phyloP scores from a whole-genome alignment of 2,329 filamentous ascomycete genomes.

The Septoria petroselini region DNA sequence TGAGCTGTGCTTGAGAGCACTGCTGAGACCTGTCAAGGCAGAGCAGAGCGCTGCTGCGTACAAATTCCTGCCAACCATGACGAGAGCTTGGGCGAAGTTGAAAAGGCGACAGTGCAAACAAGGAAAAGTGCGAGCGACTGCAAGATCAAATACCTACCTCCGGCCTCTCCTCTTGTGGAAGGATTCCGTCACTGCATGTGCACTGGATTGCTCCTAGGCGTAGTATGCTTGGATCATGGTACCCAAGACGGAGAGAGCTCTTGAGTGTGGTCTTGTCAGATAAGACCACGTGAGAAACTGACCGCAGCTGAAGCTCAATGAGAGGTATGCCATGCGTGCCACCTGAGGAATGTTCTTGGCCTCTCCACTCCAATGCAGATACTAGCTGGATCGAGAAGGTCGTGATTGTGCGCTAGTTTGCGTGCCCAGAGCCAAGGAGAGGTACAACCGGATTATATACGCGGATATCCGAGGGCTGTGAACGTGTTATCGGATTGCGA shows the following conservation, averaged over 20 bases:
- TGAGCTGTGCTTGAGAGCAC: slow-evolving; percentile 17
- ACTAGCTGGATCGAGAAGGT: slow-evolving; percentile 4
- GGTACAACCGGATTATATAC: not conserved
- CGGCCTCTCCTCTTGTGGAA: not conserved
- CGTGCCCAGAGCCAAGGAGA: slow-evolving; percentile 11
- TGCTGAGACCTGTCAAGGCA: slow-evolving; percentile 13
- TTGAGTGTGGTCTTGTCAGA: slow-evolving; percentile 6
- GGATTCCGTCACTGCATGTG: not conserved
- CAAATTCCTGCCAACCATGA: slow-evolving; percentile 14
- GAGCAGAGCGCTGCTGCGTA: slow-evolving; percentile 17
- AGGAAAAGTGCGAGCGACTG: not conserved
- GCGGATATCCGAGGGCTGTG: slow-evolving; percentile 3
- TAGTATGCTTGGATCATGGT: slow-evolving; percentile 5
- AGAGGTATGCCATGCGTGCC: slow-evolving; percentile 6
- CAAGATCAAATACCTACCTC: slow-evolving; percentile 2
- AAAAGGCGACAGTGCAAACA: not conserved
- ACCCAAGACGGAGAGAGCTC: slow-evolving; percentile 7
- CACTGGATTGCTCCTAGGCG: not conserved
- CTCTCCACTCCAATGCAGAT: slow-evolving; percentile 6
- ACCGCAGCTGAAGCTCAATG: slow-evolving; percentile 1
- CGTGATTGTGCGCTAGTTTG: slow-evolving; percentile 2
- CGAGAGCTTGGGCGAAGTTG: not conserved
- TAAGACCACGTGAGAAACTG: slow-evolving; percentile 2
- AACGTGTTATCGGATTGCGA: not conserved
- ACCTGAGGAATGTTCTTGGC: slow-evolving; percentile 7